Evolutionary conservation across 164 flowering plant genomes (phyloP), one percentile per base, ranked within the genome.

Genomic region (Pachysandra terminalis): DNA sequence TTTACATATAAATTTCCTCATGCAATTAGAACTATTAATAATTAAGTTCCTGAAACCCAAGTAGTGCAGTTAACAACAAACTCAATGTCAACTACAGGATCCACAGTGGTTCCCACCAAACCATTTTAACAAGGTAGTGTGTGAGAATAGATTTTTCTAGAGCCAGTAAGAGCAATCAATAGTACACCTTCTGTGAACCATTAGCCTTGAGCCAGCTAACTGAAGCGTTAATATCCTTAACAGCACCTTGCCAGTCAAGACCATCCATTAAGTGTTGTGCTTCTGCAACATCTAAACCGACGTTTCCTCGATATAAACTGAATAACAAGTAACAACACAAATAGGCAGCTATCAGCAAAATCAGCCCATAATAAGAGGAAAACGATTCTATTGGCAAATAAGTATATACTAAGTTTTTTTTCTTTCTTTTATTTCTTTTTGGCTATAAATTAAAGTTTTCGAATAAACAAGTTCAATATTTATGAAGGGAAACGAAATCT

Each of bases 181-280:
- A 9, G 27, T 70, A 67, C 16, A 94, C 98, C 96, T 91, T 95
- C 79, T 84, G 68, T 2, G 97, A 90, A 56, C 98, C 97, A 85
- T 92, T 90, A 19, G 83, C 92, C 81, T 95, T 92, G 35, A 95
- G 94, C 98, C 98, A 95, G 70, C 80, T 84, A 65, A 90, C 94
- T 27, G 97, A 89, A 74, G 98, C 98, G 26, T 67, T 66, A 19
- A 95, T 86, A 76, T 95, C 98, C 81, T 92, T 86, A n/a, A 95
- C 85, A 53, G 98, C 97, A 68, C 97, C 98, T 80, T 79, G 86
- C 98, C 97, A 94, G 64, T 94, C 98, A 66, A 94, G 96, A 67
- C 87, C 93, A 23, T 84, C 88, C 92, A 91, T 84, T 74, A 92
- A 78, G 74, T 94, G 98, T 61, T 90, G 95, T 48, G 98, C 98